Base-by-base conservation (phyloP, 225 moss, liverwort and hornwort species). In the Polytrichum commune region DNA sequence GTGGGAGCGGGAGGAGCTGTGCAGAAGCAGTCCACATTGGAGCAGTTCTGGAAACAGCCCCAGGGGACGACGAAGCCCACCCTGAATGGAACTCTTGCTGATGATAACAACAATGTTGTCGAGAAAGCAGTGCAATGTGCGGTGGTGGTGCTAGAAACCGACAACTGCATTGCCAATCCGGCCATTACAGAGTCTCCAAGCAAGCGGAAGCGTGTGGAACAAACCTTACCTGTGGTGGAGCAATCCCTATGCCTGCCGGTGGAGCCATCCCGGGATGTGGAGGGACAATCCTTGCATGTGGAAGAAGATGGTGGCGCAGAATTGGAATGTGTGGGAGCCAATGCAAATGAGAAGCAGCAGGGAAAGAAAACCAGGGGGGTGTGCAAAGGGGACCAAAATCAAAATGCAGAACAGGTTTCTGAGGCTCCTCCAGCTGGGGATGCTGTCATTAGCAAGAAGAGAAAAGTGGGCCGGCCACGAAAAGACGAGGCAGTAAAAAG, bases 21-120 rank as follows among this genome's bases (percentile, higher is more conserved):
- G 71, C 53, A 69, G 72, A 81, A 81, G 78, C 86, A 87, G 83
- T 55, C 76, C 58, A 87, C 86, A n/a, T 76, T 87, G 76, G 83
- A 87, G 58, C 76, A 74, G 69, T 83, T 79, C 22, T 87, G 83
- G 83, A 76, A 16, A 76, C 80, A 81, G 74, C 62, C 78, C 23
- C 78, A 68, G 73, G 46, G 46, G 46, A 4, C 3, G 46, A 75
- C 76, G 8, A 81, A 76, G 69, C 62, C 69, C 18, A 46, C 46
- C 46, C 71, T 64, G 55, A 71, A 77, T 32, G 67, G 77, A 28
- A 58, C 63, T 60, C 55, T 63, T 56, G 27, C 58, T 8, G 22
- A 38, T 6, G 22, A 55, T 10, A 72, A 35, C 67, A 26, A n/a
- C 27, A 27, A 70, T 56, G 74, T 23, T 33, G 58, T 69, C 24